Evolutionary conservation across 129 eudicot genomes (phyloP).

Genomic region (Centrapalus pauciflorus): DNA sequence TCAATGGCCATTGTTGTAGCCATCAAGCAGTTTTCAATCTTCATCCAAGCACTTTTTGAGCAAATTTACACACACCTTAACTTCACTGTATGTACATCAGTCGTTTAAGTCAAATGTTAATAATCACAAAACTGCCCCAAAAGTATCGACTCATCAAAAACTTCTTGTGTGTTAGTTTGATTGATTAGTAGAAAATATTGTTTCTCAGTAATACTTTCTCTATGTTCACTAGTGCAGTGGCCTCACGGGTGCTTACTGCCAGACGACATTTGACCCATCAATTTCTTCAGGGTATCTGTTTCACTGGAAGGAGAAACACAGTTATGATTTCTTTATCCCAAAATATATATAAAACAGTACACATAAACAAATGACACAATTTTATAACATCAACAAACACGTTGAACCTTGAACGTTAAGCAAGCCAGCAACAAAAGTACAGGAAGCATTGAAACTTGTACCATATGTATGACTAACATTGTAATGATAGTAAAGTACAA

Average conservation of each 20-base stretch:
- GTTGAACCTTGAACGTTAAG: no score
- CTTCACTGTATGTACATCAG: no score
- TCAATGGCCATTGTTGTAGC: neutral
- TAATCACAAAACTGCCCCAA: neutral
- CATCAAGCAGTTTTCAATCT: neutral
- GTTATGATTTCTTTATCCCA: no score
- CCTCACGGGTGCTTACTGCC: neutral
- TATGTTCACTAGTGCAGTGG: neutral
- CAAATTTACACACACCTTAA: neutral
- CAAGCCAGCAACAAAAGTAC: neutral
- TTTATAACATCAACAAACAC: neutral
- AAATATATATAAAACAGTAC: neutral
- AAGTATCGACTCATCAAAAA: neutral
- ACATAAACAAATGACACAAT: neutral
- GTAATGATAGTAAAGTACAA: neutral
- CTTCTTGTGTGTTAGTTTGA: neutral
- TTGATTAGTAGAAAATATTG: neutral
- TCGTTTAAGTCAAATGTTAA: neutral
- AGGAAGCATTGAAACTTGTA: neutral
- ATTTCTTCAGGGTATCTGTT: constrained; percentile 8
- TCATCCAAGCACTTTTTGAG: constrained; percentile 1
- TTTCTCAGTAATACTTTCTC: neutral
- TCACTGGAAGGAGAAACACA: constrained; percentile 5
- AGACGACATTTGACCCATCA: constrained; percentile 5
- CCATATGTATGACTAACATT: neutral